These are phyloP conservation scores for Arthromyces matolae DNA, from an alignment of 768 basidiomycete species.

Conservation along the genomic window DNA sequence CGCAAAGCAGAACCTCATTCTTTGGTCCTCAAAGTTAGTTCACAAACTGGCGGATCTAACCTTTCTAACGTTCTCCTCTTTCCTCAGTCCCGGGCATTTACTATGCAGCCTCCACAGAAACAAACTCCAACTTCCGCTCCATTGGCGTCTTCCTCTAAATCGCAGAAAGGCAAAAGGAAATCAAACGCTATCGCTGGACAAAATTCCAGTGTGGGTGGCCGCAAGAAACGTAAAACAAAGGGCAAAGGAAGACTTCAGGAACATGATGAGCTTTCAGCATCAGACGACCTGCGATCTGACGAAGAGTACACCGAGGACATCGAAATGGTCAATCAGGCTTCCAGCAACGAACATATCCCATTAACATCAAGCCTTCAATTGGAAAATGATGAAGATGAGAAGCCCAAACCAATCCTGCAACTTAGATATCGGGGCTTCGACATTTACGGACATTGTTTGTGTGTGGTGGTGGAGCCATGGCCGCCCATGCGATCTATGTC, in stretches of 20 bases:
- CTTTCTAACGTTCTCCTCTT: background rate
- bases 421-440: slow-evolving; percentile 69
- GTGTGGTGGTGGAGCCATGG: slow-evolving; percentile 82
- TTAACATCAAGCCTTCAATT: slow-evolving; percentile 34
- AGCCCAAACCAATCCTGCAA: slow-evolving; percentile 66
- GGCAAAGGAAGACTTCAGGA: slow-evolving; percentile 28
- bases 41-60: background rate
- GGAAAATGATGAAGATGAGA: slow-evolving; percentile 62
- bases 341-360: background rate
- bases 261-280: slow-evolving; percentile 20
- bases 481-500: slow-evolving; percentile 44
- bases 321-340: slow-evolving; percentile 6
- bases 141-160: slow-evolving; percentile 15
- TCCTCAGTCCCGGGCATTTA: slow-evolving; percentile 37
- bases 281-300: slow-evolving; percentile 13
- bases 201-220: slow-evolving; percentile 5
- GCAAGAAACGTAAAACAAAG: slow-evolving; percentile 37
- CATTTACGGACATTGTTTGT: slow-evolving; percentile 70
- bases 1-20: slow-evolving; percentile 80
- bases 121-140: slow-evolving; percentile 19
- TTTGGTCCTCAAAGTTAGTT: slow-evolving; percentile 72
- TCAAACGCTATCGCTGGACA: slow-evolving; percentile 9
- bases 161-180: slow-evolving; percentile 21
- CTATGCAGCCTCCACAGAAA: slow-evolving; percentile 26
- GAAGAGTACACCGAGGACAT: slow-evolving; percentile 21